Evolutionary conservation across 306 rosid genomes (phyloP).

Genomic region (Malus sylvestris): DNA sequence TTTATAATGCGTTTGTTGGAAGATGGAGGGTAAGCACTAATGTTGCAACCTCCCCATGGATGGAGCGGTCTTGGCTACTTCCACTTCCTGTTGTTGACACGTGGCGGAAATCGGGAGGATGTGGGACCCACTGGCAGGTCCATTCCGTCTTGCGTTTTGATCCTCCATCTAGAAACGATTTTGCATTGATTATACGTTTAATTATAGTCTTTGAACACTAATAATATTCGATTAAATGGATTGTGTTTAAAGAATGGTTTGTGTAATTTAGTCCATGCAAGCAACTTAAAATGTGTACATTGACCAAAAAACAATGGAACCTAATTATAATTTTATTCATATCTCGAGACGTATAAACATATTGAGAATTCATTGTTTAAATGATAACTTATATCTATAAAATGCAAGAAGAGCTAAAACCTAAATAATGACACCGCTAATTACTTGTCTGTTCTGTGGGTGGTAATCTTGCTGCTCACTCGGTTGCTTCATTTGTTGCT

Average conservation of each 20-base stretch:
- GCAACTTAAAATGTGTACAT: not conserved
- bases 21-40: not conserved
- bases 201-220: not conserved
- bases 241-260: not conserved
- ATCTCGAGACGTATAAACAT: too few relatives aligned
- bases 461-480: too few relatives aligned
- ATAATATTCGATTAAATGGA: not conserved
- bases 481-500: too few relatives aligned
- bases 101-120: not conserved
- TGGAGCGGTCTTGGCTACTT: not conserved
- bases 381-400: too few relatives aligned
- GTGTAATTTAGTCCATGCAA: not conserved
- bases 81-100: not conserved
- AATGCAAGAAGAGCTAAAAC: too few relatives aligned
- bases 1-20: not conserved
- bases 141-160: not conserved
- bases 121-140: not conserved
- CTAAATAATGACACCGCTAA: too few relatives aligned
- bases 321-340: too few relatives aligned
- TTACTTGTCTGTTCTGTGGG: too few relatives aligned
- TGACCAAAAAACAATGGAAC: too few relatives aligned
- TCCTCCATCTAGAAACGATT: not conserved
- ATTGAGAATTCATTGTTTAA: too few relatives aligned
- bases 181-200: not conserved
- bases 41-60: not conserved